Evolutionary conservation across 371 early-diverging fungal genomes (phyloP).

Genomic region (Mortierella sp.): DNA sequence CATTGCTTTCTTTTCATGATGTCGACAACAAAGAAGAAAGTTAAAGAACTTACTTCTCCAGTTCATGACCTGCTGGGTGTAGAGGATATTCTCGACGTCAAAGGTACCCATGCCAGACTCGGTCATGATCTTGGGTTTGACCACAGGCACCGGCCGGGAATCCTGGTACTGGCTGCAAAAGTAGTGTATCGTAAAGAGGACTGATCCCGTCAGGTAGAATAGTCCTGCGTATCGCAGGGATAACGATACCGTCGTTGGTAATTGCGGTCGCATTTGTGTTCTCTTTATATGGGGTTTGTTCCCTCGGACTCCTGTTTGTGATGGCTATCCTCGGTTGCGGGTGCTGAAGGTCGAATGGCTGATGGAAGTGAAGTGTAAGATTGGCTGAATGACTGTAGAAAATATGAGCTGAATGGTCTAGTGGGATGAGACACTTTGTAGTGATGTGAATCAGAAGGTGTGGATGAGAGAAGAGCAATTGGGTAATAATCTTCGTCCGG

Average conservation of each 20-base stretch:
- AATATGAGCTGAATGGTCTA: background rate
- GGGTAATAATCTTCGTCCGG: too few species aligned
- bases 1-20: background rate
- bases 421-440: background rate
- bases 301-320: background rate
- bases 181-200: constrained; percentile 38
- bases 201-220: constrained; percentile 34
- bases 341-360: background rate
- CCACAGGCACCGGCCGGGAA: background rate
- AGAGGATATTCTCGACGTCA: constrained; percentile 40
- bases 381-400: background rate
- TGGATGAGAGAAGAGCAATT: background rate
- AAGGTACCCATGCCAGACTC: constrained; percentile 44
- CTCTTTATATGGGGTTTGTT: background rate
- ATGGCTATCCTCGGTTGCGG: background rate
- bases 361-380: background rate
- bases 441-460: background rate
- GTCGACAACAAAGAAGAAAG: background rate
- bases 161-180: constrained; percentile 22
- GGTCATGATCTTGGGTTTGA: constrained; percentile 30
- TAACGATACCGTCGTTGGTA: constrained; percentile 1
- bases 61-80: constrained; percentile 37
- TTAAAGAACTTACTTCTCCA: constrained; percentile 30
- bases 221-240: constrained; percentile 26
- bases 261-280: constrained; percentile 15